Evolutionary conservation across 805 yeast genomes (phyloP).

Genomic region (Ogataea thermomethanolica): DNA sequence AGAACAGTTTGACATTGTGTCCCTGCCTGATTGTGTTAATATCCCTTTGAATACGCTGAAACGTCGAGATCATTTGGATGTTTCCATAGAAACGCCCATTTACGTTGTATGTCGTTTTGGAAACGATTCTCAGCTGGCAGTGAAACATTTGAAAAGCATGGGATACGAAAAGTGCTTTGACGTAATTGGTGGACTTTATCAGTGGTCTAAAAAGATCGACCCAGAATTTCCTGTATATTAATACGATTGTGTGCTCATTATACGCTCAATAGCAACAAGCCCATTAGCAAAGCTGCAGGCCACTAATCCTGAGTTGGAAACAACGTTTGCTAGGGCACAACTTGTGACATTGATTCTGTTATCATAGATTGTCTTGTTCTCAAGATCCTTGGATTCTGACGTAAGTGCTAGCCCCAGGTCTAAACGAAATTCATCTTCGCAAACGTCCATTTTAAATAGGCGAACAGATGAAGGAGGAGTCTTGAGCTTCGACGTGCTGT

Average conservation of each 20-base stretch:
- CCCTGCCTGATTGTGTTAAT: constrained; percentile 56
- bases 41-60: constrained; percentile 56
- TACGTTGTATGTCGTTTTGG: constrained; percentile 83
- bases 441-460: constrained; percentile 23
- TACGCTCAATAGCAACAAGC: constrained; percentile 28
- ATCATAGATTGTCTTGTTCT: constrained; percentile 12
- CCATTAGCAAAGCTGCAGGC: constrained; percentile 30
- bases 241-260: constrained; percentile 14
- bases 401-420: constrained; percentile 19
- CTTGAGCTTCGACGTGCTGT: constrained; percentile 12
- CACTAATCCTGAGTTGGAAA: constrained; percentile 17
- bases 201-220: constrained; percentile 65
- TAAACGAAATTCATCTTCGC: constrained; percentile 21
- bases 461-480: constrained; percentile 16
- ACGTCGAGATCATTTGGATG: constrained; percentile 24
- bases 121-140: constrained; percentile 84
- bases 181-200: constrained; percentile 71
- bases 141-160: constrained; percentile 49
- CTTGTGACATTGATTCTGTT: constrained; percentile 20
- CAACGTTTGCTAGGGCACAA: constrained; percentile 19
- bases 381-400: constrained; percentile 11
- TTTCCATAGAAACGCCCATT: constrained; percentile 27
- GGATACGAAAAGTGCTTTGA: constrained; percentile 55
- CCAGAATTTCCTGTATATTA: constrained; percentile 60
- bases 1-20: constrained; percentile 69